Percentiles rank a stretch among this genome's conserved stretches.
Conservation (phyloP, 73 alveolate species). For the Paramecium primaurelia region DNA sequence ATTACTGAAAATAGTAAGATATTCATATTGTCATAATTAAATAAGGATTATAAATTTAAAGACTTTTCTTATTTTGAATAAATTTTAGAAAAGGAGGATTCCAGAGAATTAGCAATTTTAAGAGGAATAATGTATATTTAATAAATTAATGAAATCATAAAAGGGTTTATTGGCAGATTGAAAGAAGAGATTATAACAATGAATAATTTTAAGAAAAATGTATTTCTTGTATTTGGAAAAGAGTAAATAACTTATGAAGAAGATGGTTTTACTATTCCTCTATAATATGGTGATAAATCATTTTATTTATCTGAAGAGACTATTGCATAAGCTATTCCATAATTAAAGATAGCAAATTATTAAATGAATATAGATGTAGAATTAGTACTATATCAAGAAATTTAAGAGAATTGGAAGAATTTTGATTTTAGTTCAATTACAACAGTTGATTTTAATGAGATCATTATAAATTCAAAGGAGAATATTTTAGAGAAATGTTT, state of each 20-base stretch:
- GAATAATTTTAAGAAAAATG: background rate
- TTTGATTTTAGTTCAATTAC: background rate
- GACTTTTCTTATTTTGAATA: background rate
- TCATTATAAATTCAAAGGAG: background rate
- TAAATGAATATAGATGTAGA: background rate
- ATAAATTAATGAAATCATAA: background rate
- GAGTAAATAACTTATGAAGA: background rate
- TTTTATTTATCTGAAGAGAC: background rate
- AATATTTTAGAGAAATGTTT: background rate
- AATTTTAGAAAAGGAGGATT: background rate
- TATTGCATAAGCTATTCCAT: background rate
- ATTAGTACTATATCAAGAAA: background rate
- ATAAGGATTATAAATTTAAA: background rate
- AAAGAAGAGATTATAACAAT: background rate
- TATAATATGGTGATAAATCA: background rate
- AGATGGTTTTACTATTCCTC: background rate
- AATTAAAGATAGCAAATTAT: background rate
- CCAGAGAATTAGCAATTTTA: background rate
- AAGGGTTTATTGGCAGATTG: background rate
- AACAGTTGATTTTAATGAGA: background rate
- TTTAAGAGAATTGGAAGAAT: background rate
- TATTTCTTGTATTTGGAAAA: background rate
- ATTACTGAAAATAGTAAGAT: background rate
- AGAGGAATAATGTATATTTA: background rate
- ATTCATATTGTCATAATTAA: background rate